Conservation (phyloP, 345 rosid genomes). For the Arabidopsis arenosa region DNA sequence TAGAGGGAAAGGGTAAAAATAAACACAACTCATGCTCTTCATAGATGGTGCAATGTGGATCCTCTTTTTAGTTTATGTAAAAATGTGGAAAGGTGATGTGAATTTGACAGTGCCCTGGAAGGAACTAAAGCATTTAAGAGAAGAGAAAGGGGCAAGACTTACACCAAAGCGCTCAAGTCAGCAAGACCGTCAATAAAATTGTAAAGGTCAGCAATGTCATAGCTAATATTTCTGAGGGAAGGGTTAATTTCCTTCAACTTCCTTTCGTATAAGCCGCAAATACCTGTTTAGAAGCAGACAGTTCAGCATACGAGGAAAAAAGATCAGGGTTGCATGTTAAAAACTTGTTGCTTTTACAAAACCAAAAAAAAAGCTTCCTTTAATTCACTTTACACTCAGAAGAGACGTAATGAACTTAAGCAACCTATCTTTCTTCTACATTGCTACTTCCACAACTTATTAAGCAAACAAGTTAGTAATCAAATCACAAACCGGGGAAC, state of each 20-base stretch:
- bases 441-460: neutral
- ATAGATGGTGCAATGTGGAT: neutral
- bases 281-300: constrained; percentile 51
- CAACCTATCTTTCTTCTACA: constrained; percentile 6
- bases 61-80: neutral
- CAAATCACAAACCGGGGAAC: neutral
- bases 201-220: constrained; percentile 84
- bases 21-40: neutral
- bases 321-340: neutral
- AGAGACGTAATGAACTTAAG: neutral
- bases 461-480: neutral
- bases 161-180: constrained; percentile 94
- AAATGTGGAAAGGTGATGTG: neutral
- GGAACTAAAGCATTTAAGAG: constrained; percentile 4
- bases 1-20: neutral
- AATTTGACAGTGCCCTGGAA: constrained; percentile 4
- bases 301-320: constrained; percentile 6
- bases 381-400: neutral
- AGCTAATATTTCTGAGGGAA: constrained; percentile 67
- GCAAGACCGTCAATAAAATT: constrained; percentile 86
- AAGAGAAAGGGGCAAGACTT: constrained; percentile 44
- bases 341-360: neutral
- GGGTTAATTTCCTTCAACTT: constrained; percentile 86
- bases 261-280: constrained; percentile 82
- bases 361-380: neutral